Conservation (phyloP, 1,139 yeast species). For the Pichia inconspicua region DNA sequence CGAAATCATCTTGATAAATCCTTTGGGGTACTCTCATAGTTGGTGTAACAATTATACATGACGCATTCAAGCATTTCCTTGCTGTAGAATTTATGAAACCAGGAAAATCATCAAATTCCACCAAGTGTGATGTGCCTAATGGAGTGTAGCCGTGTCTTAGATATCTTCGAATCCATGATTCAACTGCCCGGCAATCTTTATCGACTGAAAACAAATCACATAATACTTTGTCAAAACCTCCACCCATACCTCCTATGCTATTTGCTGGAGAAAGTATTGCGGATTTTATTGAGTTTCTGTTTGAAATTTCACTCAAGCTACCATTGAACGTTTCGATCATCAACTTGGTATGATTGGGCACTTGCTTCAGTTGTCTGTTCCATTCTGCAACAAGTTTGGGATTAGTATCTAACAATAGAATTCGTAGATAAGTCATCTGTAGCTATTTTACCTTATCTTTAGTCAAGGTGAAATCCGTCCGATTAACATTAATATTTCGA, state of each 20-base stretch:
- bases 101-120: slow-evolving; percentile 20
- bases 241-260: slow-evolving; percentile 43
- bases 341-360: background rate
- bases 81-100: slow-evolving; percentile 20
- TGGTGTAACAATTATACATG: slow-evolving; percentile 38
- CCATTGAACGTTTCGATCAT: background rate
- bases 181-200: slow-evolving; percentile 10
- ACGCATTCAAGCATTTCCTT: slow-evolving; percentile 23
- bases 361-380: background rate
- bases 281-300: slow-evolving; percentile 7
- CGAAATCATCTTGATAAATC: slow-evolving; percentile 10
- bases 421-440: slow-evolving; percentile 8
- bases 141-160: slow-evolving; percentile 30
- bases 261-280: slow-evolving; percentile 47
- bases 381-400: background rate
- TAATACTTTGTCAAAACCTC: slow-evolving; percentile 43
- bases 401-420: slow-evolving; percentile 18
- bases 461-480: no score
- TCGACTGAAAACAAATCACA: slow-evolving; percentile 30
- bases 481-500: no score
- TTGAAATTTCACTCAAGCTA: background rate
- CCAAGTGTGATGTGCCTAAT: slow-evolving; percentile 26
- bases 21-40: slow-evolving; percentile 40
- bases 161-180: slow-evolving; percentile 11
- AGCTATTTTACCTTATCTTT: no score